Evolutionary conservation across 2,329 filamentous ascomycete species (phyloP).

Genomic region (Colletotrichum viniferum): DNA sequence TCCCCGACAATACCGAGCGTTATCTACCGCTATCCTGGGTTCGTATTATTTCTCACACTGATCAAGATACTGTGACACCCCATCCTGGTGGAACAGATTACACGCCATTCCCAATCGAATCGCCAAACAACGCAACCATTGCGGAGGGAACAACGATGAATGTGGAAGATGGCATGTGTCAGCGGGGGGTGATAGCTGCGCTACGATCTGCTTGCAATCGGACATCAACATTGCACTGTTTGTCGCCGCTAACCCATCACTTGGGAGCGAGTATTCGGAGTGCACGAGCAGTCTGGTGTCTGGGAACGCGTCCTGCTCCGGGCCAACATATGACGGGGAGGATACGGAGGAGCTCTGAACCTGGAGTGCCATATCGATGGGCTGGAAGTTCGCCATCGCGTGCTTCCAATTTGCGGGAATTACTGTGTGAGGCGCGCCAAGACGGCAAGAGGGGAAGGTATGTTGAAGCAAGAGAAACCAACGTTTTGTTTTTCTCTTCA

Average conservation of each 20-base stretch:
- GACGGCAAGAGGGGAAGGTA: background rate
- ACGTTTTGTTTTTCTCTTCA: background rate
- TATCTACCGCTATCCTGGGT: too few relatives aligned
- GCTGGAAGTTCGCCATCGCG: background rate
- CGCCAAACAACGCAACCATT: background rate
- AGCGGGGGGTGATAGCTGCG: background rate
- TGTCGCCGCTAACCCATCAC: background rate
- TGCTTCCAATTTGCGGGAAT: background rate
- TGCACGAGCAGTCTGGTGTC: background rate
- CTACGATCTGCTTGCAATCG: background rate
- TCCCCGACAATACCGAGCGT: too few relatives aligned
- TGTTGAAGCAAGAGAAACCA: background rate
- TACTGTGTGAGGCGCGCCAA: background rate
- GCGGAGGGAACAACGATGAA: background rate
- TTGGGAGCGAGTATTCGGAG: background rate
- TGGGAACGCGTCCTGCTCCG: background rate
- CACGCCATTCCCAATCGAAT: rapidly evolving
- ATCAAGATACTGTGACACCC: too few relatives aligned
- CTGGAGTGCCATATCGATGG: constrained; percentile 12
- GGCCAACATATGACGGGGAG: background rate
- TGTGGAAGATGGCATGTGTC: background rate
- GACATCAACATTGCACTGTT: background rate
- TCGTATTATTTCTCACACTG: too few relatives aligned
- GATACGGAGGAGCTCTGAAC: background rate
- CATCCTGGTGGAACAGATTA: too few relatives aligned